Percentiles rank a stretch among this genome's conserved stretches.
Evolutionary conservation across 305 asterid genomes (phyloP).

Genomic region (Withania somnifera): DNA sequence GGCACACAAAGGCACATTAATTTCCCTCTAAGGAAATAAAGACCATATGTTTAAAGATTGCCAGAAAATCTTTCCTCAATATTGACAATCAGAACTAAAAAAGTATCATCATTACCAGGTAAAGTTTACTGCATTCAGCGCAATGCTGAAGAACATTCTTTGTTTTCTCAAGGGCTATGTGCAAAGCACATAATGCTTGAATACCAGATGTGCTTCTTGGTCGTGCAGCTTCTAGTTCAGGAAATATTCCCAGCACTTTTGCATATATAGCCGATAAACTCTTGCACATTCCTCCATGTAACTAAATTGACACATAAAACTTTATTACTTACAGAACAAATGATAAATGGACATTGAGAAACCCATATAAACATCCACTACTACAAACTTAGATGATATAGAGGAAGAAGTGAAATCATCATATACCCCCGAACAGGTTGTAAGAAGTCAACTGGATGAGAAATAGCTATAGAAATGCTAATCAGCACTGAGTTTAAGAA

Average conservation of each 20-base stretch:
- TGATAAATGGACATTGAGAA: not conserved
- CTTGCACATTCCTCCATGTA: conserved; percentile 97
- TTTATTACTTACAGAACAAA: conserved; percentile 7
- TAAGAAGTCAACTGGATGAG: not conserved
- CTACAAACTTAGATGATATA: not conserved
- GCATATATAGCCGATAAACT: conserved; percentile 57
- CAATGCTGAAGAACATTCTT: conserved; percentile 92
- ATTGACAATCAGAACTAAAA: not conserved
- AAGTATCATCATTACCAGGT: conserved; percentile 48
- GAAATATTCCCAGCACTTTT: conserved; percentile 80
- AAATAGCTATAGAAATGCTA: no score
- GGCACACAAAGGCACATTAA: not conserved
- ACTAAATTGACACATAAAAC: conserved; percentile 37
- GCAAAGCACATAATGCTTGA: conserved; percentile 95
- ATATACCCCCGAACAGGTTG: not conserved
- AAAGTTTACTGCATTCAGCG: conserved; percentile 91
- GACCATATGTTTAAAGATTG: not conserved
- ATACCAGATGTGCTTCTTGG: conserved; percentile 98
- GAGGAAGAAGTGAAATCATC: not conserved
- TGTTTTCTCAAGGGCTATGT: conserved; percentile 97
- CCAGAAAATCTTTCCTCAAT: not conserved
- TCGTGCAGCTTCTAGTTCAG: conserved; percentile 89
- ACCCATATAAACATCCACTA: not conserved
- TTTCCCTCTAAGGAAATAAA: not conserved
- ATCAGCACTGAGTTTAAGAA: no score